phyloP scores from a whole-genome alignment of 2,329 filamentous ascomycete genomes.

The Paraconiothyrium sp. region DNA sequence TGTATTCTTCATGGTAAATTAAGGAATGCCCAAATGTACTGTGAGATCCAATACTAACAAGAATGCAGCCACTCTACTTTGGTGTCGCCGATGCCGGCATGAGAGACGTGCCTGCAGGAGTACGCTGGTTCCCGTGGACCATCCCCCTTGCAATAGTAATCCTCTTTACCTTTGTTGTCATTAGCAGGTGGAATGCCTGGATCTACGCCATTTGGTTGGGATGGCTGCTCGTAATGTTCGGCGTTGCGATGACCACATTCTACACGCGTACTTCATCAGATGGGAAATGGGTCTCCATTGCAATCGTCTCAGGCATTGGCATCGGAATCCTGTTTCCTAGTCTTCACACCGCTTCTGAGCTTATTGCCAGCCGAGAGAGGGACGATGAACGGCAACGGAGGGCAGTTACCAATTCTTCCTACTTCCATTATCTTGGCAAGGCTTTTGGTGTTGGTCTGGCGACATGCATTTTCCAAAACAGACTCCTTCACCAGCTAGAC shows the following conservation, averaged over 20 bases:
- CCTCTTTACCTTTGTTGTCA: conserved; percentile 30
- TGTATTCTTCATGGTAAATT: conserved; percentile 42
- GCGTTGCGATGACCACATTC: conserved; percentile 54
- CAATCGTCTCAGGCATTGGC: conserved; percentile 54
- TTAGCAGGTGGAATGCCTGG: conserved; percentile 33
- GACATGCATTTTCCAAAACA: conserved; percentile 53
- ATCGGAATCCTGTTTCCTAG: conserved; percentile 55
- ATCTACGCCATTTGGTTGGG: conserved; percentile 39
- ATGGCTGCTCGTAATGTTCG: conserved; percentile 50
- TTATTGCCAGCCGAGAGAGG: conserved; percentile 17
- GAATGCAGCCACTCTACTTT: conserved; percentile 40
- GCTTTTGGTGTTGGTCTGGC: conserved; percentile 60
- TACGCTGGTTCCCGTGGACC: conserved; percentile 42
- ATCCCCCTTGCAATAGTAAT: conserved; percentile 38
- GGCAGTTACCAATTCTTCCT: conserved; percentile 56
- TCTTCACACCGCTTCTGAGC: conserved; percentile 54
- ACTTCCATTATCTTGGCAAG: conserved; percentile 59
- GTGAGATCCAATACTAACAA: conserved; percentile 2
- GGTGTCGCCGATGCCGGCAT: conserved; percentile 32
- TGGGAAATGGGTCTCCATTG: conserved; percentile 55
- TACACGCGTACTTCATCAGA: conserved; percentile 51
- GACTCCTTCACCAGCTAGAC: conserved; percentile 33
- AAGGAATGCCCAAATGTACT: not conserved
- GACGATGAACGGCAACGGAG: conserved; percentile 22
- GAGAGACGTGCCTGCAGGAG: conserved; percentile 30